Evolutionary conservation across 345 rosid genomes (phyloP), one percentile per base, ranked within the genome.

Genomic region (Syzygium jambos): DNA sequence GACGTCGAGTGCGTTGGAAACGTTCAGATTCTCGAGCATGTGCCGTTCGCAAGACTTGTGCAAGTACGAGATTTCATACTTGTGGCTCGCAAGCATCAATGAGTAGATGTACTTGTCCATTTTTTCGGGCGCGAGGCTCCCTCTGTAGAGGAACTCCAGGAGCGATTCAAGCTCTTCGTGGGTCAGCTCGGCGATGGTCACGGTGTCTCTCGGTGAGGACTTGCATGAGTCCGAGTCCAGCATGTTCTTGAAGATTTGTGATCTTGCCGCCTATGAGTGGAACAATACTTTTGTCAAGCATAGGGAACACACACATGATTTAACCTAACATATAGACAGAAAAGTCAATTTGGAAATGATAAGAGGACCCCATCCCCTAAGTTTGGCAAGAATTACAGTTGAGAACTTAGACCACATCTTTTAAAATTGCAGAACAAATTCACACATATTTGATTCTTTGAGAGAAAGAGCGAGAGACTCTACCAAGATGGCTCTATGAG

Each of bases 401-500:
- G 6, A 38, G 82, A 73, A 73, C 43, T 21, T 19, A 38, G 82
- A 73, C 82, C 49, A 5, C 19, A 22, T 73, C 82, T 73, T 38
- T 73, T 49, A 38, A 73, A 73, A 38, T 73, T 73, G 82, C 86
- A 84, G n/a, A 84, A 53, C 85, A 49, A 49, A 27, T 49, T 83
- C 53, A 83, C 17, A 43, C 41, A 51, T 19, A 10, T 10, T 22
- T 73, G 82, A 38, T 73, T 38, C 14, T 19, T 27, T 83, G 65
- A 43, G 25, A 78, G 59, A 82, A 23, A 68, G 85, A 77, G 51
- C 57, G 9, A 78, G 21, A 14, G 52, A 38, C 17, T 27, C 78
- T 88, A 96, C 99, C 89, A 96, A 90, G 89, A 96, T 86, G 87
- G 94, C 94, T 92, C 90, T 93, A 89, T 96, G 98, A 22, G 98